phyloP scores from a whole-genome alignment of 345 rosid genomes.

The Populus ilicifolia region DNA sequence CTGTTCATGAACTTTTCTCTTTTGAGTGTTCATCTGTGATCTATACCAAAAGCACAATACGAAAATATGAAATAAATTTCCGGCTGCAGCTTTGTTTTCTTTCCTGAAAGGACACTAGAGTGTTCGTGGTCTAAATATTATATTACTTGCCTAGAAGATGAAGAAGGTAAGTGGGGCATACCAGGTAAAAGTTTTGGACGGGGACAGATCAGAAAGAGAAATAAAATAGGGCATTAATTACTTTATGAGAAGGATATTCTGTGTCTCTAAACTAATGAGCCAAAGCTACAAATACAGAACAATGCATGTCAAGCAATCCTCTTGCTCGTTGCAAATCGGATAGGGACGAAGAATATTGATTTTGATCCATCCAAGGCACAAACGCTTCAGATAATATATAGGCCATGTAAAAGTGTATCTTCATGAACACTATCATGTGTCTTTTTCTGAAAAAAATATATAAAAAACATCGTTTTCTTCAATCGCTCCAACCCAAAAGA shows the following conservation, averaged over 20 bases:
- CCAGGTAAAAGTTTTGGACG: too few species aligned
- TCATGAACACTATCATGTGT: too few species aligned
- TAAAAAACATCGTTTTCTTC: too few species aligned
- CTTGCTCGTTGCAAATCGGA: background rate
- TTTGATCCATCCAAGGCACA: background rate
- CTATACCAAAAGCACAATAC: too few species aligned
- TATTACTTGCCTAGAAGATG: background rate
- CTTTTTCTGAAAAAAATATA: too few species aligned
- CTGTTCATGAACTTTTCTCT: background rate
- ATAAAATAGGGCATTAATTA: background rate
- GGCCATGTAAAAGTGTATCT: too few species aligned
- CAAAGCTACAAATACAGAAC: background rate
- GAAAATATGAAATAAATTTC: too few species aligned
- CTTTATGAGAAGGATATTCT: background rate
- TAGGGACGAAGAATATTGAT: background rate
- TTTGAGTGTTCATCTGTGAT: constrained; percentile 3
- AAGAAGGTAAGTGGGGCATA: background rate
- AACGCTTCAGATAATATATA: too few species aligned
- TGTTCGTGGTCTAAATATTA: background rate
- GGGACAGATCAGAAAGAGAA: background rate
- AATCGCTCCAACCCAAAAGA: too few species aligned
- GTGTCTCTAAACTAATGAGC: background rate
- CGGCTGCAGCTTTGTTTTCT: background rate
- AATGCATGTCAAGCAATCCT: background rate
- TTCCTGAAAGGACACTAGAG: background rate